Evolutionary conservation across 2,329 filamentous ascomycete genomes (phyloP).

Genomic region (Penicillium sp.): DNA sequence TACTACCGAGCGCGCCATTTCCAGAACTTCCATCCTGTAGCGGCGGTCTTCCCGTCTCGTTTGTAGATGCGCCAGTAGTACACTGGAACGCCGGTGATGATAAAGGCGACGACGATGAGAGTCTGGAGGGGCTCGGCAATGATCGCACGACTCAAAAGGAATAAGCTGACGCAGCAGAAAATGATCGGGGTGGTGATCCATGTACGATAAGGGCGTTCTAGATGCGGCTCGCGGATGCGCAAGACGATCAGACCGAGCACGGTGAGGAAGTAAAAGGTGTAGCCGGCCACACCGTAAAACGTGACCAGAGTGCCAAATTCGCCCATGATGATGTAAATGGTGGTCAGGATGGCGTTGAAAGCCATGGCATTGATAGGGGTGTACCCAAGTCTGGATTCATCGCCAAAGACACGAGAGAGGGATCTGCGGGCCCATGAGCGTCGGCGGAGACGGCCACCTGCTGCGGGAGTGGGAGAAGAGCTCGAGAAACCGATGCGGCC

Average conservation of each 20-base stretch:
- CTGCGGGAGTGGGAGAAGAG: constrained; percentile 20
- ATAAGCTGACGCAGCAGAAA: constrained; percentile 95
- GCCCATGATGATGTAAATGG: constrained; percentile 74
- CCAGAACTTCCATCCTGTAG: constrained; percentile 45
- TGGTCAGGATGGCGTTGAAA: constrained; percentile 70
- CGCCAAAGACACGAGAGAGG: constrained; percentile 62
- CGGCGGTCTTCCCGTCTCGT: constrained; percentile 46
- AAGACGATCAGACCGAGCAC: constrained; percentile 90
- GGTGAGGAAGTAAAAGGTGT: constrained; percentile 94
- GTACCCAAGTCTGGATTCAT: constrained; percentile 76
- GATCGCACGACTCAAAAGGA: constrained; percentile 79
- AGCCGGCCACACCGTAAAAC: constrained; percentile 95
- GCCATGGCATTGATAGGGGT: constrained; percentile 90
- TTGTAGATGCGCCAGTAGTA: constrained; percentile 82
- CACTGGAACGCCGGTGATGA: constrained; percentile 74
- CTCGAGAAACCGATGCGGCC: constrained; percentile 69
- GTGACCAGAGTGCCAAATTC: constrained; percentile 89
- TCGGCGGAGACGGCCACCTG: constrained; percentile 36
- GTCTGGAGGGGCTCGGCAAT: constrained; percentile 91
- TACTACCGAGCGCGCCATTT: constrained; percentile 20
- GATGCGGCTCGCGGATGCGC: constrained; percentile 74
- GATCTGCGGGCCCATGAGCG: constrained; percentile 55
- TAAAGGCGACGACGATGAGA: constrained; percentile 76
- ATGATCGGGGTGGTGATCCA: constrained; percentile 98
- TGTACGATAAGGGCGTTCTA: constrained; percentile 87